A percentile compares a stretch with the other conserved stretches of the same genome.
Conservation (phyloP, 1,139 yeast genomes). For the Wickerhamomyces sp. region DNA sequence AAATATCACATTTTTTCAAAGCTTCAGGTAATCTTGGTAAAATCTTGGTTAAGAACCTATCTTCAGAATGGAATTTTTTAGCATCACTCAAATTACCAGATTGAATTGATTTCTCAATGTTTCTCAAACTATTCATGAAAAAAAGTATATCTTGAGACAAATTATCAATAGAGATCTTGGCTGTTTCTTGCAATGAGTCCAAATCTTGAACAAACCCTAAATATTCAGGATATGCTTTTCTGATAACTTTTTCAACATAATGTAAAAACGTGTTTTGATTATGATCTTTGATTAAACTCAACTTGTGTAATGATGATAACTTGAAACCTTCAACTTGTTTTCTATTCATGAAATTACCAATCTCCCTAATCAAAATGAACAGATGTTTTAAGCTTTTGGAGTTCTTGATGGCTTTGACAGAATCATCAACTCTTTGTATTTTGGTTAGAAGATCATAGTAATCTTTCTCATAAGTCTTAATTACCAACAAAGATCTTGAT, state of each 20-base stretch:
- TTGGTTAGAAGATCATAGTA: conserved; percentile 63
- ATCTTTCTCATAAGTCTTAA: conserved; percentile 68
- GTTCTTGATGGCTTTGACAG: conserved; percentile 52
- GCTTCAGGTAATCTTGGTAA: conserved; percentile 56
- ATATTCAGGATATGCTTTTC: conserved; percentile 73
- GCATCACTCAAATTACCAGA: conserved; percentile 75
- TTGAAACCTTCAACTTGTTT: conserved; percentile 84
- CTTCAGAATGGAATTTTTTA: conserved; percentile 69
- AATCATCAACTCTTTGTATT: conserved; percentile 61
- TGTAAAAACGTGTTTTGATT: conserved; percentile 76
- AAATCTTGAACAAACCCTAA: conserved; percentile 77
- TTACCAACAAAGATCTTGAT: conserved; percentile 67
- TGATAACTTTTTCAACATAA: conserved; percentile 74
- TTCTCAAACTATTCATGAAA: conserved; percentile 47
- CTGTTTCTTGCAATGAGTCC: conserved; percentile 51
- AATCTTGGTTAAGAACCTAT: conserved; percentile 51
- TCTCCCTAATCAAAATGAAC: conserved; percentile 69
- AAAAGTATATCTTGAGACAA: conserved; percentile 67
- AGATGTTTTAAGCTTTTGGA: conserved; percentile 65
- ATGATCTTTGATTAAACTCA: conserved; percentile 80
- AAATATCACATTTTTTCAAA: conserved; percentile 47
- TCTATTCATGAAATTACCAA: conserved; percentile 95
- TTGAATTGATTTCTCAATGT: conserved; percentile 50
- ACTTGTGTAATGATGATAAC: conserved; percentile 72
- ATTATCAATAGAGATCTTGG: conserved; percentile 74